Conservation (phyloP, 495 filamentous ascomycete genomes). For the Xylaria sp. region DNA sequence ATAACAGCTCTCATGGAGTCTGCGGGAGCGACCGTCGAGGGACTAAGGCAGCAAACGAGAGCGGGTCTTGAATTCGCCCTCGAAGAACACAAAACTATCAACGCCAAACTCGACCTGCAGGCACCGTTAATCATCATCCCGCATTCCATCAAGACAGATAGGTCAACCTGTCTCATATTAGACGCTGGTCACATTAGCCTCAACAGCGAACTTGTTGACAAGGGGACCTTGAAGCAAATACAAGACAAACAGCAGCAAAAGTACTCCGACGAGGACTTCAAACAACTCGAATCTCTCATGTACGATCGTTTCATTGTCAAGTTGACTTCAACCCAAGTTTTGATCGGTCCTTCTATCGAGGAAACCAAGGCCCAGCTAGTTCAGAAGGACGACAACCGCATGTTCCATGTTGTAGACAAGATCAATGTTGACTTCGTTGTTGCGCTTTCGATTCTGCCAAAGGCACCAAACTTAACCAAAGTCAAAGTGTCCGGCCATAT, state of each 20-base stretch:
- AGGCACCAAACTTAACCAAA: constrained; percentile 91
- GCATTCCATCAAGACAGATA: constrained; percentile 82
- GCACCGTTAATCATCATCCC: constrained; percentile 96
- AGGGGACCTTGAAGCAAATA: constrained; percentile 83
- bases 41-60: constrained; percentile 90
- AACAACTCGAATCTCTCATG: constrained; percentile 84
- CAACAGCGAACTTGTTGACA: constrained; percentile 90
- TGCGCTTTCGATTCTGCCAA: constrained; percentile 91
- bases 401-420: constrained; percentile 90
- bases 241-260: constrained; percentile 88
- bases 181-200: constrained; percentile 96
- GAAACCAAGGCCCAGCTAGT: constrained; percentile 86
- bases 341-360: constrained; percentile 94
- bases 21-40: constrained; percentile 93
- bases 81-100: constrained; percentile 96
- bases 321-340: constrained; percentile 88
- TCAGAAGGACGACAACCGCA: constrained; percentile 68
- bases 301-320: constrained; percentile 96
- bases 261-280: constrained; percentile 88
- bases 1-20: constrained; percentile 93
- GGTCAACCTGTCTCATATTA: constrained; percentile 85
- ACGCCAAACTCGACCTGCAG: constrained; percentile 93
- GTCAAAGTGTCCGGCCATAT: constrained; percentile 89
- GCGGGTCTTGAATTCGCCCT: constrained; percentile 95
- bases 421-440: constrained; percentile 96